Evolutionary conservation across 306 rosid genomes (phyloP).

Genomic region (Vicia villosa): DNA sequence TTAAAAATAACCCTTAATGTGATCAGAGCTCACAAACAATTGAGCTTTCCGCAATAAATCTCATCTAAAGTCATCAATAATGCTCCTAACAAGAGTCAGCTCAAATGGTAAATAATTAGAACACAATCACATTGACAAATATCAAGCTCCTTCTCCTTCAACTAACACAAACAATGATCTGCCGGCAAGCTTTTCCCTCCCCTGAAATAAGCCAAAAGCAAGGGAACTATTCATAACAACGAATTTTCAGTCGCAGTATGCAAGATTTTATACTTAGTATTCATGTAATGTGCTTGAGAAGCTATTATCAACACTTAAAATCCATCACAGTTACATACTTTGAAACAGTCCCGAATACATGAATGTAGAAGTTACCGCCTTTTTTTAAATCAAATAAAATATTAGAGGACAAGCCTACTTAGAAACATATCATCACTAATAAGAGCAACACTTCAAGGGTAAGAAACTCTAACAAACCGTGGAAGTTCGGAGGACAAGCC

Average conservation of each 20-base stretch:
- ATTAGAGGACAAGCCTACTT: not conserved
- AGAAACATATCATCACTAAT: not conserved
- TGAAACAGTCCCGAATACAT: not conserved
- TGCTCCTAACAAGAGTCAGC: conserved; percentile 39
- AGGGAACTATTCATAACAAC: conserved; percentile 17
- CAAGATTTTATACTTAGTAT: conserved; percentile 9
- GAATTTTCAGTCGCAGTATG: conserved; percentile 13
- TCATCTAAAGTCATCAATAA: conserved; percentile 36
- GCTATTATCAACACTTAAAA: conserved; percentile 2
- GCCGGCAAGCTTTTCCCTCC: conserved; percentile 70
- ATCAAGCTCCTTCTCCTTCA: conserved; percentile 51
- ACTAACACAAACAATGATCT: conserved; percentile 78
- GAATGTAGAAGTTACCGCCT: not conserved
- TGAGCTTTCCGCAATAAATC: conserved; percentile 25
- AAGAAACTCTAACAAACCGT: conserved; percentile 9
- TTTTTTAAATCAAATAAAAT: not conserved
- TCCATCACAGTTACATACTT: conserved; percentile 18
- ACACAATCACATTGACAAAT: conserved; percentile 23
- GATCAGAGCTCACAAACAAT: conserved; percentile 23
- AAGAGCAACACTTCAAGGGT: conserved; percentile 16
- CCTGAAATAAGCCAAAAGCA: conserved; percentile 59
- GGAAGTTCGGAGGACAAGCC: not conserved
- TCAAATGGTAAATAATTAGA: conserved; percentile 33
- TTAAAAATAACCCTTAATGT: conserved; percentile 2
- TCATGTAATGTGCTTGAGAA: not conserved